phyloP scores from a whole-genome alignment of 1,284 basidiomycete genomes.

The Ceratobasidium sp. region DNA sequence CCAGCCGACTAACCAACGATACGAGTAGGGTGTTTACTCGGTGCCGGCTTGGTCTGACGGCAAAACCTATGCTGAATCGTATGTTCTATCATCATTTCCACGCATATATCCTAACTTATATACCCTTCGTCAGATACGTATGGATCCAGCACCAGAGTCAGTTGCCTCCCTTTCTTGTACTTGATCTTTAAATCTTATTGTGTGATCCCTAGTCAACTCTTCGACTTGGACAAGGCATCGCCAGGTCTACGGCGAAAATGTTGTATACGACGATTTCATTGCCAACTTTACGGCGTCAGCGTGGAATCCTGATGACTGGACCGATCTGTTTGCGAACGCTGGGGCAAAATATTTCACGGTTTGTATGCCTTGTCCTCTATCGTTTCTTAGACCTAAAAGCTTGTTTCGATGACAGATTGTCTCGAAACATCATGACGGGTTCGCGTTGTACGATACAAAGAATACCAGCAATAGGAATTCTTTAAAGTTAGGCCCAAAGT shows the following conservation, averaged over 20 bases:
- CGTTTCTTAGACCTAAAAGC: neutral
- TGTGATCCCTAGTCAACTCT: slow-evolving; percentile 40
- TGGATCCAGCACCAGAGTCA: slow-evolving; percentile 50
- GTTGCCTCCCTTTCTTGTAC: neutral
- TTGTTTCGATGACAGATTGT: neutral
- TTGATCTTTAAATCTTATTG: neutral
- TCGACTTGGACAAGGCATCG: slow-evolving; percentile 65
- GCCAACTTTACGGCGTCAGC: slow-evolving; percentile 65
- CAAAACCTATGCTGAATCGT: slow-evolving; percentile 70
- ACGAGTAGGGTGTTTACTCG: slow-evolving; percentile 73
- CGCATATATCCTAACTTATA: neutral
- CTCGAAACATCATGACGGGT: slow-evolving; percentile 59
- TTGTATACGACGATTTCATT: slow-evolving; percentile 72
- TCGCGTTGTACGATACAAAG: slow-evolving; percentile 64
- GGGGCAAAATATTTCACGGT: slow-evolving; percentile 70
- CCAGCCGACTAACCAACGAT: slow-evolving; percentile 53
- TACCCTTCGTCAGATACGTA: slow-evolving; percentile 54
- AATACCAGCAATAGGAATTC: slow-evolving; percentile 67
- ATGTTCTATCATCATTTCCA: slow-evolving; percentile 49
- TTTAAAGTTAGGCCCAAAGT: slow-evolving; percentile 64
- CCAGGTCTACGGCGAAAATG: slow-evolving; percentile 65
- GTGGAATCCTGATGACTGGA: slow-evolving; percentile 69
- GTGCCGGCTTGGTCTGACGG: slow-evolving; percentile 57
- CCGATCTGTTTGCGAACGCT: slow-evolving; percentile 67
- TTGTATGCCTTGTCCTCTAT: slow-evolving; percentile 45